Conservation (phyloP, 169 alveolate genomes). For the Babesia microti region DNA sequence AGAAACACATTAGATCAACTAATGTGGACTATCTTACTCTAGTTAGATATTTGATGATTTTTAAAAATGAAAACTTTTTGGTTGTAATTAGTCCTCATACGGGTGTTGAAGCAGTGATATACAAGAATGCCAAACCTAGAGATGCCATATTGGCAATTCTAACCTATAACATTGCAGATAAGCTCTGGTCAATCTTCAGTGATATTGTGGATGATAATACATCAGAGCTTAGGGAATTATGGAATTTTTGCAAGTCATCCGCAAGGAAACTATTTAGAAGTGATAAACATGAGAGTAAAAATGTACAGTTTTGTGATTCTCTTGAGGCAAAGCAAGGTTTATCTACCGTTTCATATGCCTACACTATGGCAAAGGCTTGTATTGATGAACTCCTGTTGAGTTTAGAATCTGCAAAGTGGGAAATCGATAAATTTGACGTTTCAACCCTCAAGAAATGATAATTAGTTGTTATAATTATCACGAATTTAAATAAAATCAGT, state of each 20-base stretch:
- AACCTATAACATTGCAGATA: constrained; percentile 36
- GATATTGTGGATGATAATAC: constrained; percentile 13
- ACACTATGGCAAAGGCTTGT: constrained; percentile 31
- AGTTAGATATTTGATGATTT: constrained; percentile 20
- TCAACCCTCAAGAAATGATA: constrained; percentile 15
- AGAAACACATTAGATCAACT: constrained; percentile 18
- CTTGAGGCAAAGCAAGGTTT: constrained; percentile 12
- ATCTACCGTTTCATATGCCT: constrained; percentile 26
- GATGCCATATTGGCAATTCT: constrained; percentile 37
- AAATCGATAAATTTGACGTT: constrained; percentile 20
- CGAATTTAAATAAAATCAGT: too few relatives aligned
- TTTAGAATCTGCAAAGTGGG: constrained; percentile 30
- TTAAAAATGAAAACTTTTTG: constrained; percentile 25
- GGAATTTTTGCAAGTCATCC: constrained; percentile 30
- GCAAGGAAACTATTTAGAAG: constrained; percentile 23
- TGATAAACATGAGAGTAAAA: neutral
- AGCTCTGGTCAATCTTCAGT: constrained; percentile 28
- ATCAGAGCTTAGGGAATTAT: constrained; percentile 21
- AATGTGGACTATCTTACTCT: constrained; percentile 23
- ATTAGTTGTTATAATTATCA: constrained; percentile 10
- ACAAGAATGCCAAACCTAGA: constrained; percentile 23
- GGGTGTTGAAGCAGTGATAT: constrained; percentile 26
- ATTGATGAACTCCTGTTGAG: constrained; percentile 35
- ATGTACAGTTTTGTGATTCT: constrained; percentile 10
- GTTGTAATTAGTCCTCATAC: constrained; percentile 34